Conservation (phyloP, 768 basidiomycete species). For the Lactifluus echinatus region DNA sequence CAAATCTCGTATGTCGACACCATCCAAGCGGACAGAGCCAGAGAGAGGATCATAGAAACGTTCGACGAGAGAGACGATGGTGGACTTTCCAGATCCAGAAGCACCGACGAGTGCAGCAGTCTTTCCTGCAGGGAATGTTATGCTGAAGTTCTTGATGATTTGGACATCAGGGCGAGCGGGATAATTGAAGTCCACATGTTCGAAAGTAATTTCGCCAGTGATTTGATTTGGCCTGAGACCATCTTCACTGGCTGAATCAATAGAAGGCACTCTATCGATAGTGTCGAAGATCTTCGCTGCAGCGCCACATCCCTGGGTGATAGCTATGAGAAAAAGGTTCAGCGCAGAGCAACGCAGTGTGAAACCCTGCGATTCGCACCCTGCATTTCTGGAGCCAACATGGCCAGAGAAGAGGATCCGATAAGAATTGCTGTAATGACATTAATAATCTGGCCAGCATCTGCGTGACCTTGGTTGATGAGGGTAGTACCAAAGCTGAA, state of each 20-base stretch:
- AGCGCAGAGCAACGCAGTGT: background rate
- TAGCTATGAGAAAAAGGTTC: constrained; percentile 34
- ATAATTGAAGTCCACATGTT: constrained; percentile 74
- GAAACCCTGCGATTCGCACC: constrained; percentile 21
- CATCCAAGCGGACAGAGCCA: constrained; percentile 38
- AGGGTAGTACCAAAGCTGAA: no score
- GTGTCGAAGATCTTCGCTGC: constrained; percentile 86
- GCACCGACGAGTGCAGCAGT: constrained; percentile 35
- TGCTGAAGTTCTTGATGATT: constrained; percentile 61
- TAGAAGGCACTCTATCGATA: constrained; percentile 80
- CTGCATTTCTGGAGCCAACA: constrained; percentile 61
- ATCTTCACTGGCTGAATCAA: constrained; percentile 64
- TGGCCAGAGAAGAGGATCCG: constrained; percentile 76
- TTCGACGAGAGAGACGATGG: constrained; percentile 39
- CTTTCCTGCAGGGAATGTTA: constrained; percentile 51
- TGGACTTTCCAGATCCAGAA: constrained; percentile 33
- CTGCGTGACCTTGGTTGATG: no score
- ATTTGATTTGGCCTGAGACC: constrained; percentile 65
- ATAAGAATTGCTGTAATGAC: no score
- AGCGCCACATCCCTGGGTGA: constrained; percentile 71
- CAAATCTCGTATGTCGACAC: constrained; percentile 35
- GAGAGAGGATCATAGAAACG: constrained; percentile 44
- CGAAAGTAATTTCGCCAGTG: constrained; percentile 60
- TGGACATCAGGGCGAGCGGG: constrained; percentile 73
- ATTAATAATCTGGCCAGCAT: no score